phyloP scores from a whole-genome alignment of 108 stramenopile species.

The Pelagomonas calceolata region DNA sequence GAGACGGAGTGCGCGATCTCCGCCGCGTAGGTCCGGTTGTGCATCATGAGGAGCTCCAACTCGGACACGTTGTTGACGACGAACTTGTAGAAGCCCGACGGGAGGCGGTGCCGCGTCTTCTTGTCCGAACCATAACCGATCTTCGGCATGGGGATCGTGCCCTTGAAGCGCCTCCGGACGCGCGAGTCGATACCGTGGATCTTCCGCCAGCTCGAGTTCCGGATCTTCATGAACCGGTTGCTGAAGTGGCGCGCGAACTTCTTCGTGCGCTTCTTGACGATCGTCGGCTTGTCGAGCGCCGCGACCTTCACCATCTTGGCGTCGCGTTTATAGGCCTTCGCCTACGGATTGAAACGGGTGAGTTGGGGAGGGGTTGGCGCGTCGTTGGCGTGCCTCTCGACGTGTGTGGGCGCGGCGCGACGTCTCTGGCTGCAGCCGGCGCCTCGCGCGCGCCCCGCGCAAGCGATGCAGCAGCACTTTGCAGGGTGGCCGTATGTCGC shows the following conservation, averaged over 20 bases:
- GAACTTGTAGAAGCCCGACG: slow-evolving; percentile 96
- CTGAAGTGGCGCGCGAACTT: slow-evolving; percentile 98
- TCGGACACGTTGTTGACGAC: slow-evolving; percentile 89
- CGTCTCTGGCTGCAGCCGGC: too few relatives aligned
- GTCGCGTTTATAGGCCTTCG: too few relatives aligned
- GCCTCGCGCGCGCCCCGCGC: too few relatives aligned
- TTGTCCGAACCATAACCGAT: slow-evolving; percentile 99
- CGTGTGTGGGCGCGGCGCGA: too few relatives aligned
- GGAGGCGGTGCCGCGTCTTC: slow-evolving; percentile 88
- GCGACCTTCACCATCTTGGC: slow-evolving; percentile 72
- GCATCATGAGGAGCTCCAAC: slow-evolving; percentile 99
- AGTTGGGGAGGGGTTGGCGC: too few relatives aligned
- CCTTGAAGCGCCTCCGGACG: slow-evolving; percentile 99
- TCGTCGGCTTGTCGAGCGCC: slow-evolving; percentile 83
- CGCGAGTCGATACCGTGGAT: slow-evolving; percentile 99
- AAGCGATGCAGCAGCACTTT: too few relatives aligned
- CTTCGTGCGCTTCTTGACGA: slow-evolving; percentile 99
- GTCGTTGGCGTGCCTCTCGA: too few relatives aligned
- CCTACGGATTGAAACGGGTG: too few relatives aligned
- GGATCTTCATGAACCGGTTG: slow-evolving; percentile 91
- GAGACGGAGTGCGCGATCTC: slow-evolving; percentile 92
- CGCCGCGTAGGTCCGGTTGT: slow-evolving; percentile 98
- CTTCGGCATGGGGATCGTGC: slow-evolving; percentile 88
- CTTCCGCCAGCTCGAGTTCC: slow-evolving; percentile 89
- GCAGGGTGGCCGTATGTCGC: too few relatives aligned